These are phyloP conservation scores for Drosera spatulata DNA, from an alignment of 179 eudicot genomes.

Conservation along the genomic window DNA sequence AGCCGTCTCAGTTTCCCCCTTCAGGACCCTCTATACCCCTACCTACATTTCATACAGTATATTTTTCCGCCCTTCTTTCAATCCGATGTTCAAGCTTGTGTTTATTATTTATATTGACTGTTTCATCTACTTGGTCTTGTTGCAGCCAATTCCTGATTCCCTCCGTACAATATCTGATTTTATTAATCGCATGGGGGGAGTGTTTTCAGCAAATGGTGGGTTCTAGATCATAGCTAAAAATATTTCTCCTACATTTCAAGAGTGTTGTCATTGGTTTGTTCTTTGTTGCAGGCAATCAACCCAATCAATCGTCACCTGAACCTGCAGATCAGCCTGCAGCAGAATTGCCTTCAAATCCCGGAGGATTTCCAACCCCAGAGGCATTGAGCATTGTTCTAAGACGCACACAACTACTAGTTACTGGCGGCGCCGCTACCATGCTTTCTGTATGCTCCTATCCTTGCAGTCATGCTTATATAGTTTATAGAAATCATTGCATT, in stretches of 20 bases:
- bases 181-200: conserved; percentile 76
- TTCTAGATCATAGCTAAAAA: not conserved
- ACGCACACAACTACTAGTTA: conserved; percentile 64
- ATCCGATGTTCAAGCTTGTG: not conserved
- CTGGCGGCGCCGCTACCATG: conserved; percentile 42
- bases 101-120: conserved; percentile 2
- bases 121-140: not conserved
- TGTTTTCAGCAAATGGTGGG: conserved; percentile 66
- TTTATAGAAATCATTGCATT: no score
- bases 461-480: not conserved
- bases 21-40: conserved; percentile 46
- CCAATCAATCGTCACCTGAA: conserved; percentile 31
- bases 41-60: conserved; percentile 56
- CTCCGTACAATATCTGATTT: conserved; percentile 76
- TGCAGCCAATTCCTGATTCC: conserved; percentile 91
- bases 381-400: conserved; percentile 54
- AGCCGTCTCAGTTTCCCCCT: conserved; percentile 30
- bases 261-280: not conserved
- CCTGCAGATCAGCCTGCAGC: conserved; percentile 26
- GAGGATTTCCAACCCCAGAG: conserved; percentile 67
- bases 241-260: not conserved
- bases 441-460: conserved; percentile 56
- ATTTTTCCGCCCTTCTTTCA: no score
- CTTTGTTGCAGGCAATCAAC: conserved; percentile 33
- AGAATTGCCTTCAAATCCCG: conserved; percentile 39